Evolutionary conservation across 2,329 filamentous ascomycete genomes (phyloP).

Genomic region (Cladosporium sp.): DNA sequence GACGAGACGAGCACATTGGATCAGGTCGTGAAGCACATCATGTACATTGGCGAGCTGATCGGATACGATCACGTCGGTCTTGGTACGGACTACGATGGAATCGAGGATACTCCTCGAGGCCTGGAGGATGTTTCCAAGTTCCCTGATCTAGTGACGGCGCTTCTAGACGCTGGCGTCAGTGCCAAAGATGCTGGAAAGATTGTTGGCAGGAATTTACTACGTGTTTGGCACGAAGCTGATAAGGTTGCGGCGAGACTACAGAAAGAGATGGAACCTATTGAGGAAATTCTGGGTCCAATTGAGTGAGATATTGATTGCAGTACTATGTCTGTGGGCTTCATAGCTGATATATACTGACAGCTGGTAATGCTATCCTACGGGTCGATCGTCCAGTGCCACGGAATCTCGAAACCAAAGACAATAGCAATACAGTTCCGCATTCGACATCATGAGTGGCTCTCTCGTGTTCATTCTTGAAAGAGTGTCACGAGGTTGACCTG

Average conservation of each 20-base stretch:
- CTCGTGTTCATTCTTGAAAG: too few relatives aligned
- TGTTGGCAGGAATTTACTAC: slow-evolving; percentile 73
- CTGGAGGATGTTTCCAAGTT: slow-evolving; percentile 83
- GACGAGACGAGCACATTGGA: slow-evolving; percentile 66
- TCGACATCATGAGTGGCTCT: too few relatives aligned
- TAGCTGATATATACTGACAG: too few relatives aligned
- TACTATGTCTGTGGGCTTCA: too few relatives aligned
- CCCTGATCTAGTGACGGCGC: slow-evolving; percentile 70
- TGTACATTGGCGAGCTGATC: slow-evolving; percentile 75
- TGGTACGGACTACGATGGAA: slow-evolving; percentile 87
- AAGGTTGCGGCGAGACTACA: slow-evolving; percentile 64
- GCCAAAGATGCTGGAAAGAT: slow-evolving; percentile 71
- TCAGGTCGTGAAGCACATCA: slow-evolving; percentile 76
- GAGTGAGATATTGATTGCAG: background rate
- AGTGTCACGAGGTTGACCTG: too few relatives aligned
- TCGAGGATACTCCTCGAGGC: slow-evolving; percentile 61
- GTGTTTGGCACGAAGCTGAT: slow-evolving; percentile 81
- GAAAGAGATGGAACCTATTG: slow-evolving; percentile 39
- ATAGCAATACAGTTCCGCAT: too few relatives aligned
- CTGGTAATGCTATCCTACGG: too few relatives aligned
- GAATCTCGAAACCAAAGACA: too few relatives aligned
- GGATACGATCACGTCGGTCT: slow-evolving; percentile 86
- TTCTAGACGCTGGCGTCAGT: slow-evolving; percentile 68
- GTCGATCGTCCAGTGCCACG: too few relatives aligned
- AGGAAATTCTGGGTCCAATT: slow-evolving; percentile 31